phyloP scores from a whole-genome alignment of 176 grass and related monocot genomes.

The Phoenix roebelenii region DNA sequence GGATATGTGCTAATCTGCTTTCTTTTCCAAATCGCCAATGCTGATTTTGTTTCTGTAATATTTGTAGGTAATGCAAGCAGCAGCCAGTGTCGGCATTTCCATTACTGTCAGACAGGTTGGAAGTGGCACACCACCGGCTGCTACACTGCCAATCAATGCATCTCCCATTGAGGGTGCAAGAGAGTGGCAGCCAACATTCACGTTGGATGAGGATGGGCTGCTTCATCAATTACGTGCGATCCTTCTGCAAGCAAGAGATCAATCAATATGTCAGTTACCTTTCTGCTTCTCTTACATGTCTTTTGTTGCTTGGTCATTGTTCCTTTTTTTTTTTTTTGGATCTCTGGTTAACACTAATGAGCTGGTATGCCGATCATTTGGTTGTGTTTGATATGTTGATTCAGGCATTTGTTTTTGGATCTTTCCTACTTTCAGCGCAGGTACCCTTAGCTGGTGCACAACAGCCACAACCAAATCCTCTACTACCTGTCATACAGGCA shows the following conservation, averaged over 20 bases:
- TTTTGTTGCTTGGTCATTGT: too few species aligned
- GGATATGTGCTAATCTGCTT: background rate
- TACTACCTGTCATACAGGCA: constrained; percentile 64
- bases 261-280: constrained; percentile 44
- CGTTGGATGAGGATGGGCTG: constrained; percentile 73
- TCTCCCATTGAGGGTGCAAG: constrained; percentile 65
- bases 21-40: constrained; percentile 11
- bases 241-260: constrained; percentile 60
- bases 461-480: constrained; percentile 47
- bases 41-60: constrained; percentile 13
- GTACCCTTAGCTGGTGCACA: constrained; percentile 44
- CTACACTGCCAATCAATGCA: constrained; percentile 35
- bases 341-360: too few species aligned
- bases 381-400: too few species aligned
- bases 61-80: constrained; percentile 82
- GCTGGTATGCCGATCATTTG: too few species aligned
- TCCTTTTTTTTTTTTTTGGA: too few species aligned
- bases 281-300: too few species aligned
- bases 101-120: constrained; percentile 87
- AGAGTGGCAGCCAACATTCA: constrained; percentile 77
- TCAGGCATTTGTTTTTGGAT: background rate
- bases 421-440: constrained; percentile 37
- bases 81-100: constrained; percentile 47
- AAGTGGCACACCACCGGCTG: constrained; percentile 44
- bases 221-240: constrained; percentile 54